Conservation (phyloP, 2,329 filamentous ascomycete genomes). For the Fusarium hostae region DNA sequence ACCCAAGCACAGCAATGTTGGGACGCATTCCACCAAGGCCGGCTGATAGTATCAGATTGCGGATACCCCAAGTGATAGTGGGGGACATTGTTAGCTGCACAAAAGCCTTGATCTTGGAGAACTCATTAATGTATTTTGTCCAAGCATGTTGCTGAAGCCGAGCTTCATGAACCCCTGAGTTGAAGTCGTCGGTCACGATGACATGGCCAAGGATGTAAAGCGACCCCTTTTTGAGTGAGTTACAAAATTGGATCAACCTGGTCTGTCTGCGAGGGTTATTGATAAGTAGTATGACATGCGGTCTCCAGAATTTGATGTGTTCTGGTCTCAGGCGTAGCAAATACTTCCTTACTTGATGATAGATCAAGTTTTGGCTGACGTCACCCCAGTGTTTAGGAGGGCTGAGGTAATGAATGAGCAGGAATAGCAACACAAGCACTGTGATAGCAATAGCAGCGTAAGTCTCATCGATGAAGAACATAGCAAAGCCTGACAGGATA, state of each 20-base stretch:
- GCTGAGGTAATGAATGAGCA: conserved; percentile 85
- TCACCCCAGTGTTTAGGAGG: conserved; percentile 92
- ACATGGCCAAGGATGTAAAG: conserved; percentile 89
- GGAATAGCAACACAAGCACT: conserved; percentile 79
- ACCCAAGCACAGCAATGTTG: conserved; percentile 84
- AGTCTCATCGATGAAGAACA: conserved; percentile 90
- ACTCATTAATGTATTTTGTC: conserved; percentile 86
- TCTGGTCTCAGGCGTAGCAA: conserved; percentile 84
- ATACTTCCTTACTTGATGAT: conserved; percentile 87
- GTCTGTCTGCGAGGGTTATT: conserved; percentile 86
- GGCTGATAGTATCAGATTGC: conserved; percentile 83
- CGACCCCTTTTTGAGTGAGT: conserved; percentile 87
- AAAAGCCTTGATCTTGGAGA: conserved; percentile 87
- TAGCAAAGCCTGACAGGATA: conserved; percentile 79
- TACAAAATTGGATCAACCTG: conserved; percentile 89
- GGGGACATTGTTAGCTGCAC: conserved; percentile 88
- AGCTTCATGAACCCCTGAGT: conserved; percentile 80
- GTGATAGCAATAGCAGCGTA: conserved; percentile 82
- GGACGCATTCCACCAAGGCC: conserved; percentile 89
- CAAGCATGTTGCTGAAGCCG: conserved; percentile 83
- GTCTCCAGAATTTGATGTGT: conserved; percentile 94
- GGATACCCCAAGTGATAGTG: conserved; percentile 83
- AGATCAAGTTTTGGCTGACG: conserved; percentile 89
- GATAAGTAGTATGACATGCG: conserved; percentile 85
- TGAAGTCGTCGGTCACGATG: conserved; percentile 86